Evolutionary conservation across 768 basidiomycete genomes (phyloP), one percentile per base, ranked within the genome.

Genomic region (Pleurotus sapidus): DNA sequence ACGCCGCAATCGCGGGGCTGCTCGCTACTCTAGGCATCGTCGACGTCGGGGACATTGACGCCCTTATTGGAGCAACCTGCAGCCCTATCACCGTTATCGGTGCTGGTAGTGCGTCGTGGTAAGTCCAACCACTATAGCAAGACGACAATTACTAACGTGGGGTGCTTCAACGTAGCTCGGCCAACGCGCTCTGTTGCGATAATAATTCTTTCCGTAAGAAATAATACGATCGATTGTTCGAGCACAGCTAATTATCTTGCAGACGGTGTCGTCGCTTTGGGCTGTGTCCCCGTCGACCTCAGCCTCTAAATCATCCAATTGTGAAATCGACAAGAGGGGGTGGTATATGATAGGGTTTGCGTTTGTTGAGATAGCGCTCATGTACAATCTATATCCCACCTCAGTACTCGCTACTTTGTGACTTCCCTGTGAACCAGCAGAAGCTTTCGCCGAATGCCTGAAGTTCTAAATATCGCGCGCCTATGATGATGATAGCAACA

Each of bases 201-300:
- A 61, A 69, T 58, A 62, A 65, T 48, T 30, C 60, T 42, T 69
- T n/a, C 42, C 2, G 42, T 45, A 45, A 17, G 15, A 45, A 14
- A 45, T 20, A 11, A 64, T 38, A 66, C 67, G 20, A 20, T 20
- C 20, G 20, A 20, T 20, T 20, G 20, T 20, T 20, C 3, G 20
- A 14, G n/a, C 12, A 11, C 17, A 8, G 14, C 11, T 34, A 57
- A 37, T 17, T 7, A 7, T 24, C 24, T 34, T 37, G 37, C 34
- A 67, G 65, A 53, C 14, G 68, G 70, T 23, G 24, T 72, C 53
- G 62, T 70, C 62, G 63, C 63, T n/a, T 64, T 68, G 43, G 67
- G 64, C 2, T 67, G 65, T 45, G 60, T 63, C 5, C 67, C 67
- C 23, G 64, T 68, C 51, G 64, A 51, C 15, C 5, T 64, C 20